Conservation (phyloP, 2,329 filamentous ascomycete genomes). For the Ramularia collo-cygni region DNA sequence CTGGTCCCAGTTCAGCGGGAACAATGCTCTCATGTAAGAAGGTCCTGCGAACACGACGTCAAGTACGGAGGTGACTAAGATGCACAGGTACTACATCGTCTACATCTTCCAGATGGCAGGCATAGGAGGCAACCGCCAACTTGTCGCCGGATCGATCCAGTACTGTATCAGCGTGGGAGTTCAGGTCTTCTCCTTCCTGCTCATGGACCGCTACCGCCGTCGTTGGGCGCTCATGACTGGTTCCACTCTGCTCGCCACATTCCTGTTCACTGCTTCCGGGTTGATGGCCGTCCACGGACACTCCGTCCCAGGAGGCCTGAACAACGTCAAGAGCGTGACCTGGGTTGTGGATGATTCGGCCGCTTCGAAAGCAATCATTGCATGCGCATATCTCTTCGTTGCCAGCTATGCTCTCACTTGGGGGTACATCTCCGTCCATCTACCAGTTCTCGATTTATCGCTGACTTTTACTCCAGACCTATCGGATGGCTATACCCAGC, state of each 20-base stretch:
- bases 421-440: background rate
- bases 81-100: constrained; percentile 4
- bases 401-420: constrained; percentile 8
- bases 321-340: constrained; percentile 6
- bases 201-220: constrained; percentile 10
- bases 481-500: constrained; percentile 9
- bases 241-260: constrained; percentile 3
- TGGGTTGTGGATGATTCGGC: constrained; percentile 9
- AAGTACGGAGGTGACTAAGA: no score
- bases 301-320: constrained; percentile 8
- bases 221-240: constrained; percentile 8
- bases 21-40: constrained; percentile 8
- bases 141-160: constrained; percentile 8
- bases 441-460: background rate
- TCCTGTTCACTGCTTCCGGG: constrained; percentile 8
- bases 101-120: constrained; percentile 13
- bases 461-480: constrained; percentile 2
- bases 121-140: constrained; percentile 6
- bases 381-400: constrained; percentile 9
- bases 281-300: constrained; percentile 8
- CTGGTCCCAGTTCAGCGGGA: constrained; percentile 9
- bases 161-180: constrained; percentile 12
- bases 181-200: constrained; percentile 9
- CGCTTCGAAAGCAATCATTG: constrained; percentile 7
- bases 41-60: no score